Percentiles rank a stretch among this genome's conserved stretches.
These are phyloP conservation scores for Coffea humblotiana DNA, from an alignment of 305 asterid genomes.

Conservation along the genomic window DNA sequence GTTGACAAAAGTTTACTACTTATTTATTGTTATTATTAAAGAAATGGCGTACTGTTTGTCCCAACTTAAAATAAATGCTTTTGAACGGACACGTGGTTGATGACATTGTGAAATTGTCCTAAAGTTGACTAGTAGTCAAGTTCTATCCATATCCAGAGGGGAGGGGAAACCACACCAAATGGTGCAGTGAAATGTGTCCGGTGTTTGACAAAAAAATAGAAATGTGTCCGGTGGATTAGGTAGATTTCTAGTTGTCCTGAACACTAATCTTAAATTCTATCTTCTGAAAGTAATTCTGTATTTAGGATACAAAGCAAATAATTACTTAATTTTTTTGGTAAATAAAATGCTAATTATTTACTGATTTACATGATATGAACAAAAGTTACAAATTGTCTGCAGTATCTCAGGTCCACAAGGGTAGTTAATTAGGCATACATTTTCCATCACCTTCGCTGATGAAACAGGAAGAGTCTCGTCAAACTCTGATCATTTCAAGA, in stretches of 20 bases:
- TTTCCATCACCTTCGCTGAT: no score
- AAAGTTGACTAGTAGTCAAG: background rate
- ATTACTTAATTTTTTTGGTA: no score
- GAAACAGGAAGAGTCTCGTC: no score
- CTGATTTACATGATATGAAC: background rate
- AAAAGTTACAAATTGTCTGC: background rate
- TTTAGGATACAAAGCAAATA: background rate
- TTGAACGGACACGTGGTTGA: slow-evolving; percentile 1
- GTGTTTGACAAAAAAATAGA: no score
- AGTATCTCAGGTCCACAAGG: background rate
- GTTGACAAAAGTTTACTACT: no score
- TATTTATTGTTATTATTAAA: background rate
- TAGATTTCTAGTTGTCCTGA: background rate
- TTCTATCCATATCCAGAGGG: background rate
- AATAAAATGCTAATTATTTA: no score
- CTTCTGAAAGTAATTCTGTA: no score
- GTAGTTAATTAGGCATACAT: no score
- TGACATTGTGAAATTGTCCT: background rate
- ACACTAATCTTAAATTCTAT: no score
- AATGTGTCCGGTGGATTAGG: background rate
- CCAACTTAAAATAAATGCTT: background rate
- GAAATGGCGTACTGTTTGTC: background rate
- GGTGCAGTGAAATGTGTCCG: background rate
- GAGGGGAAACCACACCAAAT: background rate
- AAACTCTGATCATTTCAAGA: no score